Conservation (phyloP, 2,329 filamentous ascomycete genomes). For the Penicillium brevicompactum region DNA sequence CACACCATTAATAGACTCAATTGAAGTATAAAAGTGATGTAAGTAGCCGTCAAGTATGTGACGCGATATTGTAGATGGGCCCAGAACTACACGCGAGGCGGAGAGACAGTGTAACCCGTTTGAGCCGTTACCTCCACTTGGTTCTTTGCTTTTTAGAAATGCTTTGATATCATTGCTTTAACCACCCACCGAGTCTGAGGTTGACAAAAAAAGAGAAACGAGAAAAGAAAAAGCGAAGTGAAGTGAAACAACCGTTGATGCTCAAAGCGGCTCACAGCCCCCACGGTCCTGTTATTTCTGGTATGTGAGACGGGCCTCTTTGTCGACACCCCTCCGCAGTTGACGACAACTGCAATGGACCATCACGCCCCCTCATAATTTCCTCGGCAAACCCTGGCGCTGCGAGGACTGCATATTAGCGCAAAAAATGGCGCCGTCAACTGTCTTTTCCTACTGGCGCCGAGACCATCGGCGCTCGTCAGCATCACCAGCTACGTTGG, state of each 20-base stretch:
- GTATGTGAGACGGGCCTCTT: slow-evolving; percentile 23
- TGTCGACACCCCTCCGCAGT: slow-evolving; percentile 15
- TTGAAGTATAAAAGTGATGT: neutral
- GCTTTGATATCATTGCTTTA: neutral
- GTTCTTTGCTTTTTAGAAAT: neutral
- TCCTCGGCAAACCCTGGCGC: slow-evolving; percentile 14
- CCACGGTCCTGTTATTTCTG: slow-evolving; percentile 18
- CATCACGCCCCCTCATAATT: slow-evolving; percentile 12
- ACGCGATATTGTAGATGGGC: slow-evolving; percentile 3
- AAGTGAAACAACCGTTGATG: neutral
- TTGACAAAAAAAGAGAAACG: neutral
- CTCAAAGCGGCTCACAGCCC: slow-evolving; percentile 12
- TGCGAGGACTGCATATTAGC: slow-evolving; percentile 14
- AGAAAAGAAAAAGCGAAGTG: neutral
- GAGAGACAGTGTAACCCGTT: slow-evolving; percentile 8
- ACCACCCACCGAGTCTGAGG: neutral
- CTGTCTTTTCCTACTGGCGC: slow-evolving; percentile 45
- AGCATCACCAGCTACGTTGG: slow-evolving; percentile 30
- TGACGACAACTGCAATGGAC: slow-evolving; percentile 20
- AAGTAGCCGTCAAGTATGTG: slow-evolving; percentile 1
- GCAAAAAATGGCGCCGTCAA: slow-evolving; percentile 36
- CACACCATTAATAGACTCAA: no score
- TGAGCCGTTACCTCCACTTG: slow-evolving; percentile 8
- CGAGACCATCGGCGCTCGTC: slow-evolving; percentile 41
- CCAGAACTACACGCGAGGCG: neutral